Base-by-base conservation (phyloP, 2,329 filamentous ascomycete species). In the Aspergillus sp. region DNA sequence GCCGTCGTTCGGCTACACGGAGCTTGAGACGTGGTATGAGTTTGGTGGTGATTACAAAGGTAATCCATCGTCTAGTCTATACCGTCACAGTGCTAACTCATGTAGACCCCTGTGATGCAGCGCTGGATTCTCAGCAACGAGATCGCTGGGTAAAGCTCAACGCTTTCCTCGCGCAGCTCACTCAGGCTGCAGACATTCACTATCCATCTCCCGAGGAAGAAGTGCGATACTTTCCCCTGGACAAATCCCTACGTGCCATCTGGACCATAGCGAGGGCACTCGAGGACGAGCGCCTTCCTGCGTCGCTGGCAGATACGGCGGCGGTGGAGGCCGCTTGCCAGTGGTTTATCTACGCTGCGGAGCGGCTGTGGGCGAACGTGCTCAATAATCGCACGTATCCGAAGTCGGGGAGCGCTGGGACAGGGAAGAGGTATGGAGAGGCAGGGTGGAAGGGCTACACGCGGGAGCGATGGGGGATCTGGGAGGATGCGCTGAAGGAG, bases 71-170 rank as follows among this genome's bases (percentile, higher is more conserved):
- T 20, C 5, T 17, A 36, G 13, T 38, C n/a, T 3, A 29, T n/a
- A 29, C 17, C 5, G 23, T 34, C 6, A 31, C 23, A 4, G n/a
- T 5, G 14, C 25, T 32, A 32, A 29, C 14, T 6, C 2, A 29
- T 14, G 20, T n/a, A 38, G 31, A 47, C 16, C 10, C 31, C 4
- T 14, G n/a, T 13, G 16, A 47, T 38, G 16, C 45, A 17, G 20
- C 16, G 4, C 13, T 49, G 14, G 29, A 19, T 16, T 32, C 25
- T 1, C 7, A 44, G 29, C 68, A 54, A 82, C 78, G 2, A 78
- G 75, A 56, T 82, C 58, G 7, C 38, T 32, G 3, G 52, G 9
- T 9, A 5, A 36, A 31, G 46, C 44, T 19, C 44, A 50, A 54
- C 21, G 36, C 52, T 36, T 60, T 59, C 49, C 45, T 61, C 49